Base-by-base conservation (phyloP, 306 rosid species). In the Begonia fuchsioides region DNA sequence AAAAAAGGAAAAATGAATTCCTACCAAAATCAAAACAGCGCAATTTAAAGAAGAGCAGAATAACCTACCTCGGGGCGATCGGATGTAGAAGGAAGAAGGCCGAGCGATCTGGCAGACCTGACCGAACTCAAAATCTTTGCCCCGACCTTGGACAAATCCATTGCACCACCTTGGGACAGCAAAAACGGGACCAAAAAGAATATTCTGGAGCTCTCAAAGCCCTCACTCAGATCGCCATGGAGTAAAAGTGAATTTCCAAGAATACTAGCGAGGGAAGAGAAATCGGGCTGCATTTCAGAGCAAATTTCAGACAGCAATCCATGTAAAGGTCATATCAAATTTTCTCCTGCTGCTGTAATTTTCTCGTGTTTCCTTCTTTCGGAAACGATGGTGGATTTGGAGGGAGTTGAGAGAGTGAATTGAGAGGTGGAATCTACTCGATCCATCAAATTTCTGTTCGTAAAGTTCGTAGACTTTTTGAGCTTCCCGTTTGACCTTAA, bases 71-170 rank as follows among this genome's bases (percentile, higher is more conserved):
- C 96, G 1, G 98, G 98, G 1, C 94, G 98, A 77, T 92, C 96
- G 51, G 93, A 58, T 60, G 71, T 35, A 49, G 98, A 51, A 62
- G 94, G 96, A 54, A 82, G 94, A 66, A 82, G 72, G 53, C 98
- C 96, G 38, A 92, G 74, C 53, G 98, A 85, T 68, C 87, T 92
- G 5, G 96, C 98, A 17, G 98, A 85, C 86, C 84, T 79, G 39
- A 92, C 98, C 38, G 98, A 92, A 74, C 98, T 85, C 69, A 92
- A 66, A 70, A 92, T 67, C 76, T 85, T 92, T 68, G 82, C 98
- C 11, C 94, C 96, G 12, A 92, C 92, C 70, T 75, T 92, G 20
- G 94, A 85, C 56, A 92, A 77, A 83, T 92, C 98, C 98, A 92
- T 92, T 43, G 76, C 94, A 56, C 82, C 84, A 62, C 98, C 94